A percentile compares a stretch with the other conserved stretches of the same genome.
Conservation (phyloP, 352 stramenopile species). For the Blastocystis sp. region DNA sequence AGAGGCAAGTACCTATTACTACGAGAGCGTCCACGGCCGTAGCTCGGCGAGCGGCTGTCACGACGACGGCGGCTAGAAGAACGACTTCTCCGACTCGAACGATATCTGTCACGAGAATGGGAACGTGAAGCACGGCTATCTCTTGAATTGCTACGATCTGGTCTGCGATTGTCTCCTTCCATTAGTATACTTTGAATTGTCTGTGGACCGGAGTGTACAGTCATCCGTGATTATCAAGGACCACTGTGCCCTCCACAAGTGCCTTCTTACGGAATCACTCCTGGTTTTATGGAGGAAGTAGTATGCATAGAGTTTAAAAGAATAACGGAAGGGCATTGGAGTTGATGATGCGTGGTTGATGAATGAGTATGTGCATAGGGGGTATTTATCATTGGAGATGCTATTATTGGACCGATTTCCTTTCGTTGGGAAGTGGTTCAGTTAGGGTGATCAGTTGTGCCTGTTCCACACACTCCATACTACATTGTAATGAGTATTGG, state of each 20-base stretch:
- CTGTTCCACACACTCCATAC: too few species aligned
- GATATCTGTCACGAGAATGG: constrained; percentile 42
- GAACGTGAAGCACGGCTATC: constrained; percentile 1
- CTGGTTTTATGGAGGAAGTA: too few species aligned
- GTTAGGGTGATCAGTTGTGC: too few species aligned
- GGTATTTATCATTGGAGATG: too few species aligned
- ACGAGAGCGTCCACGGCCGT: constrained; percentile 7
- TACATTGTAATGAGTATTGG: too few species aligned
- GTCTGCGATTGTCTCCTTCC: constrained; percentile 37
- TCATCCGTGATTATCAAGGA: constrained; percentile 25
- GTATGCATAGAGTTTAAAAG: too few species aligned
- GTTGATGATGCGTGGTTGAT: too few species aligned
- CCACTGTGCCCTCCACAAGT: background rate
- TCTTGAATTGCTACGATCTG: background rate
- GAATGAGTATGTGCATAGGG: too few species aligned
- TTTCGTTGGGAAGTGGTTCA: too few species aligned
- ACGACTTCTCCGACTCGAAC: constrained; percentile 58
- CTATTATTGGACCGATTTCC: too few species aligned
- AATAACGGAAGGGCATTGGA: too few species aligned
- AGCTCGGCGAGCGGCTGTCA: background rate
- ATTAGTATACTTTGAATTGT: constrained; percentile 43
- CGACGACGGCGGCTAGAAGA: constrained; percentile 50
- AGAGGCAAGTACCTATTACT: background rate
- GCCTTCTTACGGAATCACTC: too few species aligned
- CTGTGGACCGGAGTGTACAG: background rate